Evolutionary conservation across 2,329 filamentous ascomycete genomes (phyloP).

Genomic region (Trichoderma oligosporum): DNA sequence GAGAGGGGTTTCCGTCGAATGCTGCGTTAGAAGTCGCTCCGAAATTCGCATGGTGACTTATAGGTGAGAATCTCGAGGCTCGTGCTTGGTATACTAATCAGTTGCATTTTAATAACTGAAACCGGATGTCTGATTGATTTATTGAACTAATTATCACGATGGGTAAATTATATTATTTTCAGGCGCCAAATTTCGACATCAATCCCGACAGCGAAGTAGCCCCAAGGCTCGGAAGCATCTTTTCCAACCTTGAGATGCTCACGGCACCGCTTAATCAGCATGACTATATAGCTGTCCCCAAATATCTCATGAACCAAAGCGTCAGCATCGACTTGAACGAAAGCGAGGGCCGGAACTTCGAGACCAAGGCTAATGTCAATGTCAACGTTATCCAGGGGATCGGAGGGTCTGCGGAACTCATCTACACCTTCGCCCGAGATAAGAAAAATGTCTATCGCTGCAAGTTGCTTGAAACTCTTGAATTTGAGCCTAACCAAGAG

Average conservation of each 20-base stretch:
- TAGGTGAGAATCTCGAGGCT: no score
- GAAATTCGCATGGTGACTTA: no score
- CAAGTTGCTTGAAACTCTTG: background rate
- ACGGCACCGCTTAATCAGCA: background rate
- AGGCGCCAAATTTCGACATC: background rate
- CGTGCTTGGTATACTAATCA: no score
- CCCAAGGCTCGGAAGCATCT: background rate
- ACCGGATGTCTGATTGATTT: background rate
- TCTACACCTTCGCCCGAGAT: background rate
- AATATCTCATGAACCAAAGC: background rate
- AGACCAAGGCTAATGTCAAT: background rate
- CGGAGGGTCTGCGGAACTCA: background rate
- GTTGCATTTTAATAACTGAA: no score
- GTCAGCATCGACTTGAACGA: background rate
- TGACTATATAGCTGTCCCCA: background rate
- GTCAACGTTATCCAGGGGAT: background rate
- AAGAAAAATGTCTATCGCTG: background rate
- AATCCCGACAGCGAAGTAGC: background rate
- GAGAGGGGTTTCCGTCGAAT: background rate
- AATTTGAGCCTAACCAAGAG: conserved; percentile 1
- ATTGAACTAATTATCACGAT: background rate
- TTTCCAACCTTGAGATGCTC: background rate
- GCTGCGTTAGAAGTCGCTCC: no score
- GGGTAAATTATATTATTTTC: background rate
- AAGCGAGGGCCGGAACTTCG: background rate